phyloP scores from a whole-genome alignment of 2,329 filamentous ascomycete species.

The Xylaria sp. region DNA sequence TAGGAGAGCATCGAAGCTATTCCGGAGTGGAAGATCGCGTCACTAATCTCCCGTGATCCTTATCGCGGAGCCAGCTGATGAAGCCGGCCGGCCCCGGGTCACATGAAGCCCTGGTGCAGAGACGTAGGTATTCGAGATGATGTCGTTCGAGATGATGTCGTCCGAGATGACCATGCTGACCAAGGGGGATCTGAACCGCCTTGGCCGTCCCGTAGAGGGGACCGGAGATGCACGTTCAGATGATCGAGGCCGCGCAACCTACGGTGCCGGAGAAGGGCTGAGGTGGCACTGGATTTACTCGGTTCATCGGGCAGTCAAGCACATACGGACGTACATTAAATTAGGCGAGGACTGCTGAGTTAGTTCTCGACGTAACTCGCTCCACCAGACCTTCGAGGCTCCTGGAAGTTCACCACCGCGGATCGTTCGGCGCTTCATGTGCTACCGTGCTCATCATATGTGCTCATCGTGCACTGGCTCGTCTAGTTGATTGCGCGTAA shows the following conservation, averaged over 20 bases:
- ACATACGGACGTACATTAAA: slow-evolving; percentile 50
- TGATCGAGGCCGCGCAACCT: slow-evolving; percentile 84
- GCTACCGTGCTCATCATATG: no score
- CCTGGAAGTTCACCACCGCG: slow-evolving; percentile 17
- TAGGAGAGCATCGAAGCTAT: no score
- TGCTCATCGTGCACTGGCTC: slow-evolving; percentile 12
- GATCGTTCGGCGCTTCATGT: slow-evolving; percentile 10
- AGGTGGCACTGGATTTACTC: slow-evolving; percentile 4
- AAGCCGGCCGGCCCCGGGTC: slow-evolving; percentile 49
- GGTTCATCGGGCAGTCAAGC: background rate
- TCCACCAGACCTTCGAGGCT: background rate
- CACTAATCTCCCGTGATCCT: slow-evolving; percentile 49
- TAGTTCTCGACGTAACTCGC: background rate
- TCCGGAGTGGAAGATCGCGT: background rate
- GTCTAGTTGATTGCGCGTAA: slow-evolving; percentile 14
- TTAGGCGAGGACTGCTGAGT: slow-evolving; percentile 31
- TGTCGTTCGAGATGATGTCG: slow-evolving; percentile 42
- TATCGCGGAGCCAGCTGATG: slow-evolving; percentile 50
- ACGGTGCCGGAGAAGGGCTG: slow-evolving; percentile 79
- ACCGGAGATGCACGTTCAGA: slow-evolving; percentile 94
- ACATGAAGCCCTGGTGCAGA: slow-evolving; percentile 47
- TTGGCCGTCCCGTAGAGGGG: slow-evolving; percentile 98
- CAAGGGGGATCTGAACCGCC: slow-evolving; percentile 55
- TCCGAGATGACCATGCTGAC: slow-evolving; percentile 49
- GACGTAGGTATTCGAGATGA: slow-evolving; percentile 47